These are phyloP conservation scores for Hansenula lynferdii DNA, from an alignment of 1,139 yeast species.

Conservation along the genomic window DNA sequence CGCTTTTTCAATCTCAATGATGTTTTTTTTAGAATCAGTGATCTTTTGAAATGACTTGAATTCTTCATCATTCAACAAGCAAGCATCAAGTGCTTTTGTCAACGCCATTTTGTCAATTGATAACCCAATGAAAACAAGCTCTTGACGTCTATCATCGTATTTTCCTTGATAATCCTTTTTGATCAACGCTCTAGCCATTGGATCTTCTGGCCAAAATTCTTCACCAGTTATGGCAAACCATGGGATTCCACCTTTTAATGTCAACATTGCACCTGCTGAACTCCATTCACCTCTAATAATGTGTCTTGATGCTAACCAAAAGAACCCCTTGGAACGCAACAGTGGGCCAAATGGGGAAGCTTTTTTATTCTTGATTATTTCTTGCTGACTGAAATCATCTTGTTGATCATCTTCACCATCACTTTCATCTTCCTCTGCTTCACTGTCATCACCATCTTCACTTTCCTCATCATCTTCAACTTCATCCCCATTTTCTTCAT, in stretches of 20 bases:
- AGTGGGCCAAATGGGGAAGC: constrained; percentile 34
- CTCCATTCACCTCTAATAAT: constrained; percentile 42
- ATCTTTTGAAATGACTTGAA: constrained; percentile 25
- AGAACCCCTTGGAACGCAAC: constrained; percentile 39
- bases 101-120: constrained; percentile 27
- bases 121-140: constrained; percentile 41
- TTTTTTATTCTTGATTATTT: constrained; percentile 30
- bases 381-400: constrained; percentile 22
- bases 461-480: constrained; percentile 8
- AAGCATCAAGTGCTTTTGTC: constrained; percentile 28
- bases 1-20: constrained; percentile 28
- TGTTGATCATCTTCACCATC: constrained; percentile 21
- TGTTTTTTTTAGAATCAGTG: constrained; percentile 25
- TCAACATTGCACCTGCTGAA: constrained; percentile 41
- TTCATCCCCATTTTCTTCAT: constrained; percentile 12
- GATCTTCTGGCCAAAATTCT: constrained; percentile 30
- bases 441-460: constrained; percentile 13
- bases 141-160: constrained; percentile 40
- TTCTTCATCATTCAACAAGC: constrained; percentile 36
- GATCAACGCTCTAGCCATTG: constrained; percentile 28
- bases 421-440: constrained; percentile 7
- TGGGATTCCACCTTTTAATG: constrained; percentile 39
- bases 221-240: constrained; percentile 39
- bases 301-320: constrained; percentile 42
- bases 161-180: constrained; percentile 33